Evolutionary conservation across 495 filamentous ascomycete species (phyloP).

Genomic region (Lichina pygmaea): DNA sequence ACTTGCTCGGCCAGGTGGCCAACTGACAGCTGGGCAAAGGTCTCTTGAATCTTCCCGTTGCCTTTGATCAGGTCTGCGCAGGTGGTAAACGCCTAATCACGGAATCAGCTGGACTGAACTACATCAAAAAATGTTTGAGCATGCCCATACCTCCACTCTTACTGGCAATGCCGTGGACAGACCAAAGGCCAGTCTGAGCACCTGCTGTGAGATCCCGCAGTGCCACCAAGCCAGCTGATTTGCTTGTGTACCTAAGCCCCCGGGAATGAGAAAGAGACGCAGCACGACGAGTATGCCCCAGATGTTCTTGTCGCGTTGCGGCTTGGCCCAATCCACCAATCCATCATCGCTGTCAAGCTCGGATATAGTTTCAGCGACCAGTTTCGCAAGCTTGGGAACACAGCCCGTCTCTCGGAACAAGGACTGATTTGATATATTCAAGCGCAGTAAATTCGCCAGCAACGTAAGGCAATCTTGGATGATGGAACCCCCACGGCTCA

Average conservation of each 20-base stretch:
- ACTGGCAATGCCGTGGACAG: constrained; percentile 45
- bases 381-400: constrained; percentile 39
- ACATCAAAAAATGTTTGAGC: not conserved
- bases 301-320: constrained; percentile 69
- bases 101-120: constrained; percentile 4
- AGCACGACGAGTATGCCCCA: constrained; percentile 73
- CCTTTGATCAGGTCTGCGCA: constrained; percentile 75
- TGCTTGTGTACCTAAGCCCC: constrained; percentile 48
- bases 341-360: constrained; percentile 29
- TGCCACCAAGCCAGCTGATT: constrained; percentile 77
- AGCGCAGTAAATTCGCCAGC: constrained; percentile 65
- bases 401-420: constrained; percentile 81
- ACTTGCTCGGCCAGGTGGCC: constrained; percentile 24
- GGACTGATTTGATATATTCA: constrained; percentile 80
- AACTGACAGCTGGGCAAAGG: constrained; percentile 64
- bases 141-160: constrained; percentile 39
- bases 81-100: constrained; percentile 40
- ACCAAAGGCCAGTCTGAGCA: constrained; percentile 65
- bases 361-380: constrained; percentile 36
- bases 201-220: constrained; percentile 53
- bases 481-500: constrained; percentile 65
- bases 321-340: constrained; percentile 40
- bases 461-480: constrained; percentile 90
- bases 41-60: constrained; percentile 55
- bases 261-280: constrained; percentile 56